These are phyloP conservation scores for Meyerozyma smithsonii DNA, from an alignment of 1,139 yeast genomes.

Conservation along the genomic window DNA sequence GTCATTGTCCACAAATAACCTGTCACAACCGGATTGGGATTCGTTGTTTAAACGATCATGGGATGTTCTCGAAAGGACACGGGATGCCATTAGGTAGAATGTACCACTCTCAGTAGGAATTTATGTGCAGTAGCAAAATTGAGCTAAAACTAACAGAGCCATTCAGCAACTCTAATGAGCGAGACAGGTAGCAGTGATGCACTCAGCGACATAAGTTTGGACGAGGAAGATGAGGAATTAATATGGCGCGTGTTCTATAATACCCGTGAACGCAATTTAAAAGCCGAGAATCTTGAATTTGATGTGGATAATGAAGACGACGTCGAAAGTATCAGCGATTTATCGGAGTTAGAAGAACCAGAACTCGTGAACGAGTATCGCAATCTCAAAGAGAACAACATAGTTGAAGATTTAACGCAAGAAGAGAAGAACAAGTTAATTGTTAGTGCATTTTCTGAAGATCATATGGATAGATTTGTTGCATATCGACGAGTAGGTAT, in stretches of 20 bases:
- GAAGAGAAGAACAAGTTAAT: constrained; percentile 61
- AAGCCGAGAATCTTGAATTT: constrained; percentile 1
- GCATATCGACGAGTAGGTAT: constrained; percentile 80
- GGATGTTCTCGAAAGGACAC: background rate
- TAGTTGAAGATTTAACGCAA: constrained; percentile 24
- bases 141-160: background rate
- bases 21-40: background rate
- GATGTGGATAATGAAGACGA: constrained; percentile 11
- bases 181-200: constrained; percentile 15
- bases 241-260: constrained; percentile 42
- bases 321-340: constrained; percentile 18
- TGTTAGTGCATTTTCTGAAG: constrained; percentile 69
- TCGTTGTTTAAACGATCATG: background rate
- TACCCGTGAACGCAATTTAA: constrained; percentile 16
- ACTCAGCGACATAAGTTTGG: constrained; percentile 38
- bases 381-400: constrained; percentile 19
- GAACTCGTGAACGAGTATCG: constrained; percentile 30
- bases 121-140: background rate
- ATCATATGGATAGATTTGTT: constrained; percentile 85
- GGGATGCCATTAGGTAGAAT: too few species aligned
- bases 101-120: too few species aligned
- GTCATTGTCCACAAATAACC: background rate
- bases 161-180: background rate
- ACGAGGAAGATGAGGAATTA: constrained; percentile 45
- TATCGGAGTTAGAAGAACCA: constrained; percentile 35